Evolutionary conservation across 495 filamentous ascomycete genomes (phyloP), one percentile per base, ranked within the genome.

Genomic region (Penicillium antarcticum): DNA sequence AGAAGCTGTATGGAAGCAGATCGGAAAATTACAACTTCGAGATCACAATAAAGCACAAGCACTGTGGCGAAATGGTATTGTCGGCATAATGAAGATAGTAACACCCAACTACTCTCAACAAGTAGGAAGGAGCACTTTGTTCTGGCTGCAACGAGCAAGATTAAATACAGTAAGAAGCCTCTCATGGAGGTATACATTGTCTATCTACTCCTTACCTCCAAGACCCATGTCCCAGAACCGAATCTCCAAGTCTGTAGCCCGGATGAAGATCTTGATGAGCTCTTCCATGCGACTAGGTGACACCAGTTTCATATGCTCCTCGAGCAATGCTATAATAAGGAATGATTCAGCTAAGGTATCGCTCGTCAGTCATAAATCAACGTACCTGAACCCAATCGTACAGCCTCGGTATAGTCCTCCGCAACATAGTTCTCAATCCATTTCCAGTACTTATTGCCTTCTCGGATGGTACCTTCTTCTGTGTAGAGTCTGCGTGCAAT

Each of bases 371-470:
- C 21, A 43, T 26, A 26, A 36, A 34, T 31, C 19, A 23, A 61
- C 73, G 71, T 65, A 89, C 89, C 83, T 43, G 77, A 82, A 37
- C 87, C 88, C 2, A 80, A 71, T 49, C 69, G 72, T 33, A 92
- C 84, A 8, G 88, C 86, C 40, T 85, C 73, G 4, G 71, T 65
- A 56, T 92, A 95, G 62, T 94, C 88, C 13, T 88, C 83, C 5
- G 82, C 85, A 11, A 86, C 81, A 67, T 96, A 96, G 53, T 87
- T 92, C 64, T 89, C 70, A 40, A 97, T 88, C 92, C 92, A 97
- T 43, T 85, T 80, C 85, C 85, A 92, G 71, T 92, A 97, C n/a
- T 70, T 71, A 64, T 95, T 96, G 1, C 80, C 85, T 39, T 86
- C 76, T 44, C 81, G 80, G 3, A 82, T 80, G n/a, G 66, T 69